Evolutionary conservation across 164 flowering plant genomes (phyloP).

Genomic region (Macadamia tetraphylla): DNA sequence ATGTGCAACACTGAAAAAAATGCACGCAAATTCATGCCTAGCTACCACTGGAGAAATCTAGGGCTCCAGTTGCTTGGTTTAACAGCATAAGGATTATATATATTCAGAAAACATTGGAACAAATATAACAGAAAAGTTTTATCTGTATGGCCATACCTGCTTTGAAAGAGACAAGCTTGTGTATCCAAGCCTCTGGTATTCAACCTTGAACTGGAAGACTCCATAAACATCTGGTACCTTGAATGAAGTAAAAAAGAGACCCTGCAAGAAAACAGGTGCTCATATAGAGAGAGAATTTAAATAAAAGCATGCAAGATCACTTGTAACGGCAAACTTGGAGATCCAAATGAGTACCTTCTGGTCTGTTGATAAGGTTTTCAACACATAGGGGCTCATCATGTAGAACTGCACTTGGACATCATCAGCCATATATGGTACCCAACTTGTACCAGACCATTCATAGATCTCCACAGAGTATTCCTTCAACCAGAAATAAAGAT

Average conservation of each 20-base stretch:
- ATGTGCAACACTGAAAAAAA: too few relatives aligned
- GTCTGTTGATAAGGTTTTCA: conserved; percentile 77
- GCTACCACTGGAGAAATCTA: neutral
- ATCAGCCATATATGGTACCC: conserved; percentile 88
- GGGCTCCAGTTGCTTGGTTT: neutral
- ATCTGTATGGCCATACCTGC: conserved; percentile 52
- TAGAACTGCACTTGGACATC: conserved; percentile 97
- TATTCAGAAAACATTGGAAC: too few relatives aligned
- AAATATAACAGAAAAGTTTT: too few relatives aligned
- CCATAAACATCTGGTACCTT: conserved; percentile 99
- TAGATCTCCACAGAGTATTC: conserved; percentile 85
- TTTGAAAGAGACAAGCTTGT: conserved; percentile 75
- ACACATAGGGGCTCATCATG: conserved; percentile 99
- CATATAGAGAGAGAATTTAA: too few relatives aligned
- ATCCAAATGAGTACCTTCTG: conserved; percentile 45
- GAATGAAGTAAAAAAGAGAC: conserved; percentile 50
- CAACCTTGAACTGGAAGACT: conserved; percentile 97
- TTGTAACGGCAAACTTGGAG: neutral
- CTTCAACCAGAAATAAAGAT: conserved; percentile 30
- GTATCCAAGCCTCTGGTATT: conserved; percentile 89
- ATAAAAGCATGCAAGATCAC: neutral
- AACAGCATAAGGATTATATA: neutral
- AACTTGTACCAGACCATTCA: conserved; percentile 92
- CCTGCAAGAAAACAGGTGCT: too few relatives aligned
- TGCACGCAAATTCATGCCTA: too few relatives aligned